These are phyloP conservation scores for Phytophthora pinifolia DNA, from an alignment of 352 stramenopile genomes.

Conservation along the genomic window DNA sequence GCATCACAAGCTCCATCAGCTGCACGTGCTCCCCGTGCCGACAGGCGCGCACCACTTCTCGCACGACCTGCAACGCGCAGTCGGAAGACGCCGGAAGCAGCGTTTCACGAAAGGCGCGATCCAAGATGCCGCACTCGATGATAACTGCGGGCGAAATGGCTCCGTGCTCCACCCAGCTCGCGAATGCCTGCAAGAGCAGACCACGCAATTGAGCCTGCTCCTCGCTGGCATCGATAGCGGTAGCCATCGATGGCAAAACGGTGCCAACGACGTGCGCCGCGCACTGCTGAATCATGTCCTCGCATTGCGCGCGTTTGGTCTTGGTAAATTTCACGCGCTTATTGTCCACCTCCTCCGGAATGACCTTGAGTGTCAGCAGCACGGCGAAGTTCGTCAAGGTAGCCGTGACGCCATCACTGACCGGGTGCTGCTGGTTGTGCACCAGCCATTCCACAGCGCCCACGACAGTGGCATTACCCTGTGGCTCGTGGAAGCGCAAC, in stretches of 20 bases:
- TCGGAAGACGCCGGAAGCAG: conserved; percentile 37
- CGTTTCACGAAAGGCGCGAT: conserved; percentile 61
- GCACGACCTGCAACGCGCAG: conserved; percentile 58
- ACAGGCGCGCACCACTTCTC: conserved; percentile 69
- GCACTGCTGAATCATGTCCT: conserved; percentile 69
- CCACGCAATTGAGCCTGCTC: conserved; percentile 44
- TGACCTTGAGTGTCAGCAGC: conserved; percentile 70
- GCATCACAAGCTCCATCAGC: conserved; percentile 80
- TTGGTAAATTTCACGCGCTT: conserved; percentile 81
- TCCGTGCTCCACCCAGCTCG: conserved; percentile 78
- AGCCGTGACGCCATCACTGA: conserved; percentile 39
- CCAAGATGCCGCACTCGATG: conserved; percentile 60
- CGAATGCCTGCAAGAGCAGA: conserved; percentile 61
- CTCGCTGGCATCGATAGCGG: conserved; percentile 54
- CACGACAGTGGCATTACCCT: conserved; percentile 49
- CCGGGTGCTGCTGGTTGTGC: conserved; percentile 60
- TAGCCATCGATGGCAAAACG: conserved; percentile 59
- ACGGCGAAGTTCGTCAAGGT: conserved; percentile 75
- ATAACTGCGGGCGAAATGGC: conserved; percentile 52
- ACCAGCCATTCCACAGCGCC: conserved; percentile 76
- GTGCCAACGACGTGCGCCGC: conserved; percentile 57
- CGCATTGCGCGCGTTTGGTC: conserved; percentile 56
- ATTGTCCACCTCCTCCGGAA: conserved; percentile 79
- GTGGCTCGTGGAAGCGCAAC: conserved; percentile 72
- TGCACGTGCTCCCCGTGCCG: conserved; percentile 57